These are phyloP conservation scores for Nelumbo lutea DNA, from an alignment of 164 flowering plant species.

Conservation along the genomic window DNA sequence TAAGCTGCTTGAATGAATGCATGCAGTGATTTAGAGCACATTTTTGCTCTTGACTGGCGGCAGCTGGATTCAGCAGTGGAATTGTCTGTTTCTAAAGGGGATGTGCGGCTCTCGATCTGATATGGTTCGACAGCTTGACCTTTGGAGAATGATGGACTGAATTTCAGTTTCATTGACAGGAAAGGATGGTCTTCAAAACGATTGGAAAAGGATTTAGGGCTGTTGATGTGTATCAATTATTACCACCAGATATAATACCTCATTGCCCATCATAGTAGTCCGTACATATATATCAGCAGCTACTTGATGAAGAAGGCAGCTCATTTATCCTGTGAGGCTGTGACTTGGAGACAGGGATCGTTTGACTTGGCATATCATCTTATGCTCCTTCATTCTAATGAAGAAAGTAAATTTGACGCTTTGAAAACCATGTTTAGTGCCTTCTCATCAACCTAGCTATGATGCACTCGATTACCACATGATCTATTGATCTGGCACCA, in stretches of 20 bases:
- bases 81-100: conserved; percentile 78
- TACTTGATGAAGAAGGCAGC: conserved; percentile 60
- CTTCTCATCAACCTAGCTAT: conserved; percentile 64
- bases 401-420: conserved; percentile 37
- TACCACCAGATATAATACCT: conserved; percentile 56
- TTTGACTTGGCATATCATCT: conserved; percentile 86
- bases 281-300: conserved; percentile 60
- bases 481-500: conserved; percentile 95
- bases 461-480: conserved; percentile 92
- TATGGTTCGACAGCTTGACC: conserved; percentile 64
- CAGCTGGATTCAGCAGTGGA: conserved; percentile 86
- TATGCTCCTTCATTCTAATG: conserved; percentile 82
- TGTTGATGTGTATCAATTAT: conserved; percentile 78
- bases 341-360: conserved; percentile 35
- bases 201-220: conserved; percentile 93
- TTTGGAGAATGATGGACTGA: conserved; percentile 82
- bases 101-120: conserved; percentile 84
- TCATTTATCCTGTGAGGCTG: conserved; percentile 52
- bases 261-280: conserved; percentile 37
- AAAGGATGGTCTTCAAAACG: conserved; percentile 39
- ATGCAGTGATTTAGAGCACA: conserved; percentile 55
- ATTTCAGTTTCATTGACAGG: conserved; percentile 84
- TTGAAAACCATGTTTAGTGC: conserved; percentile 92
- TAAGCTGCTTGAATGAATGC: conserved; percentile 64
- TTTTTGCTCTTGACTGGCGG: conserved; percentile 73